Evolutionary conservation across 495 filamentous ascomycete genomes (phyloP).

Genomic region (Podospora tetraspora): DNA sequence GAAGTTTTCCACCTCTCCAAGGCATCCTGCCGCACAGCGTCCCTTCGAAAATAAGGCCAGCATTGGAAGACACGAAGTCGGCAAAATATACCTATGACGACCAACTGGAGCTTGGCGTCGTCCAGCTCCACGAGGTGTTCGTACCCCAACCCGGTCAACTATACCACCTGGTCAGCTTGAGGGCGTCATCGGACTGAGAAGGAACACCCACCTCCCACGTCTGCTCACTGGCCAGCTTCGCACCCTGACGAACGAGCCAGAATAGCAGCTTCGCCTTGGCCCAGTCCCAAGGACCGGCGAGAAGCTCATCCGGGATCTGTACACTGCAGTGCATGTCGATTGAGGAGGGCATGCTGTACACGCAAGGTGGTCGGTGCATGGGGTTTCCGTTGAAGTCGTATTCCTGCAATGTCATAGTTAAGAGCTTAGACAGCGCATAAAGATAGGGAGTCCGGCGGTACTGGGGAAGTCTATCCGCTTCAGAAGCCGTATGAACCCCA

Average conservation of each 20-base stretch:
- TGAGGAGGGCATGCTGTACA: background rate
- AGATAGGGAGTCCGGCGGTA: too few species aligned
- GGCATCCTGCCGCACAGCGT: conserved; percentile 6
- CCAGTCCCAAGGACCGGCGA: conserved; percentile 26
- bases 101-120: conserved; percentile 5
- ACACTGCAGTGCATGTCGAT: conserved; percentile 28
- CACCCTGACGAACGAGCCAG: conserved; percentile 36
- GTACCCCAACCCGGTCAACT: conserved; percentile 20
- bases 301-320: conserved; percentile 30
- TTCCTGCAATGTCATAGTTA: too few species aligned
- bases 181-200: background rate
- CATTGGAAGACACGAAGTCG: conserved; percentile 9
- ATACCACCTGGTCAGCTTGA: background rate
- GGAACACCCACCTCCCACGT: conserved; percentile 33
- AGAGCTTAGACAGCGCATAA: too few species aligned
- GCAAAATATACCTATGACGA: conserved; percentile 6
- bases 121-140: conserved; percentile 9
- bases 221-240: conserved; percentile 15
- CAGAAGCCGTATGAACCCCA: too few species aligned
- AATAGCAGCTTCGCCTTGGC: conserved; percentile 29
- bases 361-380: too few species aligned
- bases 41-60: conserved; percentile 13
- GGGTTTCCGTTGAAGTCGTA: too few species aligned
- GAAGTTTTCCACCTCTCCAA: too few species aligned
- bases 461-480: too few species aligned